Evolutionary conservation across 805 yeast species (phyloP).

Genomic region (Metschnikowia drakensbergensis): DNA sequence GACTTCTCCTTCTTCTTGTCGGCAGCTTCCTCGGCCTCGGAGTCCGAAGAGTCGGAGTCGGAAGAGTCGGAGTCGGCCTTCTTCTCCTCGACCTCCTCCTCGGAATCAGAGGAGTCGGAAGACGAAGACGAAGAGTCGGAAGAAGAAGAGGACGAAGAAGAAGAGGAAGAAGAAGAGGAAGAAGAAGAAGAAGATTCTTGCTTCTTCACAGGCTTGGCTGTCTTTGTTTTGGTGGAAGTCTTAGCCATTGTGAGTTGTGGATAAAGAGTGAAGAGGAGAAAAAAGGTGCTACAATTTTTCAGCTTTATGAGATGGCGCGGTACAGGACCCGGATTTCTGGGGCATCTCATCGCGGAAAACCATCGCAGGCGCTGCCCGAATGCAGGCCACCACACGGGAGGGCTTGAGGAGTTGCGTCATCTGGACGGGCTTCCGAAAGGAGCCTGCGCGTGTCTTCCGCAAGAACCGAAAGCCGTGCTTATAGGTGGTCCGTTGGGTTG

Average conservation of each 20-base stretch:
- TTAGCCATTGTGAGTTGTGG: conserved; percentile 34
- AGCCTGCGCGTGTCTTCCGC: no score
- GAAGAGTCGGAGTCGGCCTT: conserved; percentile 8
- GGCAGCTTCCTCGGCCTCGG: conserved; percentile 1
- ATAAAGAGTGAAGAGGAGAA: conserved; percentile 1
- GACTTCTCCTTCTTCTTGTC: not conserved
- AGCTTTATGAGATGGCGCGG: conserved; percentile 3
- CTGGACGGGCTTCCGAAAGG: not conserved
- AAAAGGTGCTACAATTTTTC: conserved; percentile 4
- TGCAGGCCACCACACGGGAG: not conserved
- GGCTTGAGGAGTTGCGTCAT: no score
- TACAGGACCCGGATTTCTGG: not conserved
- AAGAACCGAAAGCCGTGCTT: no score
- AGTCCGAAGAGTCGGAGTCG: conserved; percentile 14
- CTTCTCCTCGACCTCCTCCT: conserved; percentile 7
- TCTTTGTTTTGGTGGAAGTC: conserved; percentile 26
- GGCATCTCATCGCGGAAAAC: conserved; percentile 5
- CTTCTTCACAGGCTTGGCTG: conserved; percentile 9
- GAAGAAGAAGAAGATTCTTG: conserved; percentile 2
- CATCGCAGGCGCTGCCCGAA: not conserved
- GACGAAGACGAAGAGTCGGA: conserved; percentile 19
- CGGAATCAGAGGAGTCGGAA: conserved; percentile 13
- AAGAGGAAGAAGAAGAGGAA: conserved; percentile 14
- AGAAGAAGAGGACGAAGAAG: conserved; percentile 20
- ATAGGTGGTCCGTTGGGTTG: no score